phyloP scores from a whole-genome alignment of 2,329 filamentous ascomycete species.

The Alternaria gaisen region DNA sequence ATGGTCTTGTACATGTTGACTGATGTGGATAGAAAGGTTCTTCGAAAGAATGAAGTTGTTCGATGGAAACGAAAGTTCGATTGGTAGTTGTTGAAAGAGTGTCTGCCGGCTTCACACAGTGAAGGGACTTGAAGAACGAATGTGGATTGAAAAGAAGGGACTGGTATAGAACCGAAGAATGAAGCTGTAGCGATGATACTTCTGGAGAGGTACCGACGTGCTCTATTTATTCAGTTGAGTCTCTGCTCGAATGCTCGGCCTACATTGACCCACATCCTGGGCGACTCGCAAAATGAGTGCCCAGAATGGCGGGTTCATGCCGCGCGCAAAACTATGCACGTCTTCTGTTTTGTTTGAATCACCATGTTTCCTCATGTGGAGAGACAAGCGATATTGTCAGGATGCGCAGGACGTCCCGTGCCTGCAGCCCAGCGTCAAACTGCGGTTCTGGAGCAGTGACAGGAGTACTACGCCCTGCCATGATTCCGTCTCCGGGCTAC shows the following conservation, averaged over 20 bases:
- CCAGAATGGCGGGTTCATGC: constrained; percentile 24
- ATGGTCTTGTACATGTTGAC: constrained; percentile 42
- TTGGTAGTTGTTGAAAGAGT: constrained; percentile 36
- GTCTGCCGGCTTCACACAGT: constrained; percentile 47
- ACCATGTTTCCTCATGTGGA: constrained; percentile 22
- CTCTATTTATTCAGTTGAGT: constrained; percentile 34
- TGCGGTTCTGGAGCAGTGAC: constrained; percentile 11
- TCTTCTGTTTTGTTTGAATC: constrained; percentile 18
- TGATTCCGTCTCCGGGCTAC: constrained; percentile 9
- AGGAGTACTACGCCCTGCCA: constrained; percentile 17
- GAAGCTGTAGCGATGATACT: constrained; percentile 38
- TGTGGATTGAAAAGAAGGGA: constrained; percentile 40
- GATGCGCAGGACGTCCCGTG: constrained; percentile 24
- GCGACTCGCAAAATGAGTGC: constrained; percentile 15
- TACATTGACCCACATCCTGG: background rate
- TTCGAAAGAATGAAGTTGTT: constrained; percentile 25
- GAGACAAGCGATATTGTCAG: constrained; percentile 38
- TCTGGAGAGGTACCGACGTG: constrained; percentile 10
- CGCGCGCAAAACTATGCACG: constrained; percentile 25
- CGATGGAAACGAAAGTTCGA: constrained; percentile 32
- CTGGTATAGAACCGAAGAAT: constrained; percentile 35
- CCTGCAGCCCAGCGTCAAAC: constrained; percentile 26
- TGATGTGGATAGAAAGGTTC: constrained; percentile 8
- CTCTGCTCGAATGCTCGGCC: background rate
- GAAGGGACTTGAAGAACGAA: constrained; percentile 42